Evolutionary conservation across 2,329 filamentous ascomycete genomes (phyloP), one percentile per base, ranked within the genome.

Genomic region (Colletotrichum sp.): DNA sequence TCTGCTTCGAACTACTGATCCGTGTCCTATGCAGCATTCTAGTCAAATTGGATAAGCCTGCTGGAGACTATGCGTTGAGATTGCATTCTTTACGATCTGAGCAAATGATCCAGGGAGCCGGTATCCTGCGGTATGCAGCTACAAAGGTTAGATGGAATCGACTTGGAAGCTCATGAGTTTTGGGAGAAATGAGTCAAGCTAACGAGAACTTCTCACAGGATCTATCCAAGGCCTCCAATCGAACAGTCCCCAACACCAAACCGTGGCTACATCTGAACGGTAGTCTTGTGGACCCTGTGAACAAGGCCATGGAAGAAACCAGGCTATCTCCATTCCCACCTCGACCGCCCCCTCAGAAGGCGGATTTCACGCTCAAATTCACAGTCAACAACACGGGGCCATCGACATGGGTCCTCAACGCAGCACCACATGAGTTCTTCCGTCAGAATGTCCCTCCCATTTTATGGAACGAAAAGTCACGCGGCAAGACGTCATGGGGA

Each of bases 381-480:
- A 65, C 32, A 26, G 67, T 70, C 8, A 71, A 74, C 48, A 65
- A 43, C 16, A 71, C 71, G 4, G 71, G 66, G 0, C 43, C 71
- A 3, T 70, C 71, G 1, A 71, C 71, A 2, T 74, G 71, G 71
- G 71, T 74, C 0, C 67, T 74, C 4, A 70, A 71, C 13, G 32
- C 71, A 2, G 66, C 67, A 1, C 66, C 71, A 10, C 71, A 74
- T 15, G 71, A 73, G 28, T 73, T 73, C 39, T 73, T 73, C 30
- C 71, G 71, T 5, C 71, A 73, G n/a, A 73, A 73, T n/a, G 71
- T 73, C 3, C 71, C 71, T 15, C 65, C 71, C 5, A 73, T 73
- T 7, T 4, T 73, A 3, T 73, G 71, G 65, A 69, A 73, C 15
- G 21, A 61, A 10, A 30, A 69, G 2, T 73, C 71, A 1, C 57